Evolutionary conservation across 2,329 filamentous ascomycete genomes (phyloP), one percentile per base, ranked within the genome.

Genomic region (Talaromyces sp.): DNA sequence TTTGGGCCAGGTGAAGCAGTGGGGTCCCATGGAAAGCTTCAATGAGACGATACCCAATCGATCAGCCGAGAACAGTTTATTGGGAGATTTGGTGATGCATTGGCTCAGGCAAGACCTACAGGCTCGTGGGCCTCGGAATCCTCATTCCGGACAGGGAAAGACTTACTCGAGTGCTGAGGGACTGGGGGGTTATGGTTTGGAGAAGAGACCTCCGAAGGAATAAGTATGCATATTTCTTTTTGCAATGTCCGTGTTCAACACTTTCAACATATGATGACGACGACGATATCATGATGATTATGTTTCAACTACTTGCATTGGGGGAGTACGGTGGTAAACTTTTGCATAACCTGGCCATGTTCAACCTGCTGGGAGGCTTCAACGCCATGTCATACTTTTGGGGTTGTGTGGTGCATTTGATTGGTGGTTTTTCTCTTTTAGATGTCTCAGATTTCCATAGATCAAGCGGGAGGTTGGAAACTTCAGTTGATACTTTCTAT

Each of bases 61-160:
- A 54, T 81, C 82, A 19, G 76, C 79, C 67, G 93, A 93, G 41
- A 97, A 97, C 77, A 95, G 90, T 72, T 86, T 87, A 64, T 83
- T 98, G 8, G 93, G 94, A 10, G 90, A 96, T 79, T 79, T 99
- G 68, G 95, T 98, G 35, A 81, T 99, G 70, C 84, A 84, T 63
- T 99, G 95, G 95, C 82, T 99, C 76, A 87, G 87, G 74, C 86
- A 90, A 67, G 94, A 98, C 78, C 78, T 97, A 67, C 81, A 84
- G 70, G 88, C 90, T 69, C 83, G 94, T 69, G 94, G 94, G 0
- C 93, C 93, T 3, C 83, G 94, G 57, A 50, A 85, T 81, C 85
- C 73, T 1, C 48, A 45, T 39, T 63, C 56, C 7, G 73, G 73
- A 33, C 78, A 84, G 71, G 82, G 75, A 0, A 83, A 79, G 67